These are phyloP conservation scores for Clarireedia hainanense DNA, from an alignment of 2,329 filamentous ascomycete species.

Conservation along the genomic window DNA sequence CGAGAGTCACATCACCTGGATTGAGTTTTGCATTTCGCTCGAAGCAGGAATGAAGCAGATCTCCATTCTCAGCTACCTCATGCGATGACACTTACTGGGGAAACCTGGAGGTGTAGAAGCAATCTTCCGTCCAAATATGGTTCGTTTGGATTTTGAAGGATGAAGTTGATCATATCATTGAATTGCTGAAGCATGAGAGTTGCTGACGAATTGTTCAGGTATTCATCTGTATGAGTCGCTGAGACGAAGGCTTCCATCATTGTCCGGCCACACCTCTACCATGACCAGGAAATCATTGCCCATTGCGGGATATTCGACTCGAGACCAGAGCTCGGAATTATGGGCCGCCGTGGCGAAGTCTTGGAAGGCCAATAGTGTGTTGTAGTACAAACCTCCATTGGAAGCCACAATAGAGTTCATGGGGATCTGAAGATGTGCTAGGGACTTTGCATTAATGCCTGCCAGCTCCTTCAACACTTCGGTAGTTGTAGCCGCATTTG, in stretches of 20 bases:
- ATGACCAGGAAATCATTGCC: slow-evolving; percentile 1
- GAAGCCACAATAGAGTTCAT: neutral
- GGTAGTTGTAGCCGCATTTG: neutral
- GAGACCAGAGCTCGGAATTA: neutral
- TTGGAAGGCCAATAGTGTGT: slow-evolving; percentile 2
- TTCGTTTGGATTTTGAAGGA: neutral
- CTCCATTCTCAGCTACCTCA: neutral
- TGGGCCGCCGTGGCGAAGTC: neutral
- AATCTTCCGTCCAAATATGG: neutral
- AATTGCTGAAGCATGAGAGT: slow-evolving; percentile 2
- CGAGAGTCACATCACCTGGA: neutral
- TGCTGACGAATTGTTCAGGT: neutral
- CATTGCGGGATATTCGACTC: slow-evolving; percentile 1
- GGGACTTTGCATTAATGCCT: neutral
- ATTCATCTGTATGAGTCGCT: slow-evolving; percentile 1
- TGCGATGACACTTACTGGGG: neutral
- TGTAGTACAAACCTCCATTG: neutral
- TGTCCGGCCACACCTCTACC: slow-evolving; percentile 4
- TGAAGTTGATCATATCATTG: neutral
- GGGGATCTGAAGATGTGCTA: neutral
- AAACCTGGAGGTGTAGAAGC: neutral
- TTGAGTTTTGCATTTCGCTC: neutral
- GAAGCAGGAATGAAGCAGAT: neutral
- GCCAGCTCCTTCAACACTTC: neutral
- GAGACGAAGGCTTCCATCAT: neutral